A percentile compares a stretch with the other conserved stretches of the same genome.
Evolutionary conservation across 83 land plant genomes (phyloP).

Genomic region (Thuja plicata): DNA sequence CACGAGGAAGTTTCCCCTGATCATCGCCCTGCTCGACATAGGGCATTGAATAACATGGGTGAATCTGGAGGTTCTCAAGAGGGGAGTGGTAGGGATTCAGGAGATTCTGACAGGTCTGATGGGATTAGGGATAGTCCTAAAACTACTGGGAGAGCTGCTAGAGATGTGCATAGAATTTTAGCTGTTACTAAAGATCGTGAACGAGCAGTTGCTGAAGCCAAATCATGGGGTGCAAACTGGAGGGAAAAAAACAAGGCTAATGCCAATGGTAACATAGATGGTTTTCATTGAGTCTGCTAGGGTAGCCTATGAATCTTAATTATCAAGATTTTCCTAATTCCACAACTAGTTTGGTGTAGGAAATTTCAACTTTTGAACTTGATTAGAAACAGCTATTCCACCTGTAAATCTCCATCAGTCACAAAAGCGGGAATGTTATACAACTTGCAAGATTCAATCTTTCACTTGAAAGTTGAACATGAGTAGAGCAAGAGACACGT

Average conservation of each 20-base stretch:
- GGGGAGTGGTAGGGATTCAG: slow-evolving; percentile 63
- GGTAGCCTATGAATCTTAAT: neutral
- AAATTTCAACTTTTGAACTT: neutral
- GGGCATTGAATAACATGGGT: slow-evolving; percentile 34
- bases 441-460: neutral
- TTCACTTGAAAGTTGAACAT: neutral
- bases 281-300: slow-evolving; percentile 7
- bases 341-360: neutral
- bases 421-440: neutral
- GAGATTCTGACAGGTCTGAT: slow-evolving; percentile 49
- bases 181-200: slow-evolving; percentile 57
- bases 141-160: slow-evolving; percentile 43
- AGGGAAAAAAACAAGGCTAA: slow-evolving; percentile 68
- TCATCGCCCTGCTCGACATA: slow-evolving; percentile 44
- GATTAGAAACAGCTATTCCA: slow-evolving; percentile 8
- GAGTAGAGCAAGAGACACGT: neutral
- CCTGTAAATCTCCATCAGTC: slow-evolving; percentile 11
- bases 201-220: slow-evolving; percentile 81
- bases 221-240: slow-evolving; percentile 89
- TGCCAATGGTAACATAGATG: slow-evolving; percentile 41
- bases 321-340: neutral
- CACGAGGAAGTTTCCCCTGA: slow-evolving; percentile 66
- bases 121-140: slow-evolving; percentile 58
- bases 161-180: slow-evolving; percentile 38
- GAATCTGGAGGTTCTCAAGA: slow-evolving; percentile 51